Evolutionary conservation across 257 asterid species (phyloP), one percentile per base, ranked within the genome.

Genomic region (Knoxia roxburghii): DNA sequence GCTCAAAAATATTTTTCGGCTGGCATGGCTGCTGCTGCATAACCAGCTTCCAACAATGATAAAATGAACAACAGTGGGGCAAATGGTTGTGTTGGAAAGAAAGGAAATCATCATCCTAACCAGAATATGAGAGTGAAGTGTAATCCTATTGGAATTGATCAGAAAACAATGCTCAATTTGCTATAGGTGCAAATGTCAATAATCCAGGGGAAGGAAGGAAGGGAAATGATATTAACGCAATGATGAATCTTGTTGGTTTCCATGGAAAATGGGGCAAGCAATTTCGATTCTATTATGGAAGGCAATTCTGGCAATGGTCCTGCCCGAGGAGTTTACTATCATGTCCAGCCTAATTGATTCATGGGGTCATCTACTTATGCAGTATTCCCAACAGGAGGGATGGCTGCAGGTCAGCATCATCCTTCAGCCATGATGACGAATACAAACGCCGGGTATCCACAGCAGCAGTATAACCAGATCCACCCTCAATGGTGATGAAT

Each of bases 231-330:
- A 67, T 89, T 6, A 83, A 67, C 39, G n/a, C 77, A 1, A 76
- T 87, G 86, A 89, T 87, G 92, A 83, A 82, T 74, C 84, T 83
- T 64, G 96, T 89, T 41, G 89, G 95, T 8, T 83, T 86, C 43
- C 81, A 85, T 68, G 92, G 85, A n/a, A 12, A 76, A 80, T 27
- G 82, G 81, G 0, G 79, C 35, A 26, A 78, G 45, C n/a, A 66
- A 73, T 26, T 21, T 32, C 50, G 73, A 78, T 45, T 41, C 73
- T 56, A 30, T 74, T 49, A 32, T 70, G 67, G 85, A 68, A 1
- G 70, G 78, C 2, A 69, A 57, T 61, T 18, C 33, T 58, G 64
- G 55, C 8, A 41, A 60, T 37, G 68, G 65, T 24, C 3, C 64
- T 32, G 64, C 17, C 7, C n/a, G 62, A 56, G 62, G 43, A 20